These are phyloP conservation scores for Ustilago hordei DNA, from an alignment of 1,284 basidiomycete species.

Conservation along the genomic window DNA sequence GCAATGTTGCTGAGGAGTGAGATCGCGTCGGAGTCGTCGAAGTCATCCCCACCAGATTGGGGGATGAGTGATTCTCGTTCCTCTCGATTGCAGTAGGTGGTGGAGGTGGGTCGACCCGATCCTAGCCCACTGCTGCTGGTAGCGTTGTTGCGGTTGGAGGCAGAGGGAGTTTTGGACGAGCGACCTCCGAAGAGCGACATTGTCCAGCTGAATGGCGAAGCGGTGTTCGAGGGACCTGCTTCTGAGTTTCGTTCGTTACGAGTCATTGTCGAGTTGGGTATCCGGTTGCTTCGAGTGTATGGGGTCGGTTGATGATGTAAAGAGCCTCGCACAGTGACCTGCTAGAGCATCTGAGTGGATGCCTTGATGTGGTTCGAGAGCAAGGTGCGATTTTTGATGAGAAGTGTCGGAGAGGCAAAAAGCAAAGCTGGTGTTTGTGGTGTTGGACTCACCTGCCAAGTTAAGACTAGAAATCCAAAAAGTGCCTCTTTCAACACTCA, in stretches of 20 bases:
- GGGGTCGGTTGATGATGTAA: not conserved
- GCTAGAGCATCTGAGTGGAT: conserved; percentile 2
- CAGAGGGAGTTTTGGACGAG: conserved; percentile 1
- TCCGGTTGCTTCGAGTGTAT: not conserved
- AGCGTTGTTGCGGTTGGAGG: not conserved
- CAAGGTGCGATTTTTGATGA: not conserved
- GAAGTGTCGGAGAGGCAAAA: too few species aligned
- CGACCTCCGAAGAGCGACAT: conserved; percentile 41
- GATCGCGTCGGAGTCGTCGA: conserved; percentile 62
- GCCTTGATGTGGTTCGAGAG: not conserved
- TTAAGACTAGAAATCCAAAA: not conserved
- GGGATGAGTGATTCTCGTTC: conserved; percentile 34
- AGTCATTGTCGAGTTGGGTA: conserved; percentile 2
- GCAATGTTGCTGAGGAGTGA: conserved; percentile 60
- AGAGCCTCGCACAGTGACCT: not conserved
- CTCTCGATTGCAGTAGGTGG: conserved; percentile 14
- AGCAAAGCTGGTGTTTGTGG: not conserved
- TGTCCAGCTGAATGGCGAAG: conserved; percentile 27
- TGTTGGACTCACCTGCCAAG: conserved; percentile 13
- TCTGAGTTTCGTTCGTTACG: conserved; percentile 2
- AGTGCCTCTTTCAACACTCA: conserved; percentile 1
- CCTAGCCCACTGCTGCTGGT: conserved; percentile 4
- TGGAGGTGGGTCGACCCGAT: conserved; percentile 22
- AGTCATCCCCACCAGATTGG: conserved; percentile 33
- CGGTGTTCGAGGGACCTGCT: conserved; percentile 22